Conservation (phyloP, 306 rosid genomes). For the Sicyos edulis region DNA sequence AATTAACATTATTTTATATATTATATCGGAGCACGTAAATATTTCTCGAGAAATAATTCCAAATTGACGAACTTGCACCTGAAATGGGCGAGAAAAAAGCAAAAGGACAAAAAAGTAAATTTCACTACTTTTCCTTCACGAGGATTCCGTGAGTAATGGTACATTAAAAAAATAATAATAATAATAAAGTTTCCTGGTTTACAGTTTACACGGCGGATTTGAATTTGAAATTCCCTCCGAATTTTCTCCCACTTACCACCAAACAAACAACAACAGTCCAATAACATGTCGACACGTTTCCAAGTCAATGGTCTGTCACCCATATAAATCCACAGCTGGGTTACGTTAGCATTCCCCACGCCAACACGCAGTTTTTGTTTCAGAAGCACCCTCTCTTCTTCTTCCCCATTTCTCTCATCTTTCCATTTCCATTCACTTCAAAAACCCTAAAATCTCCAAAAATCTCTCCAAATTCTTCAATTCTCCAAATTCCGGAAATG, state of each 20-base stretch:
- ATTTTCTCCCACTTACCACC: not conserved
- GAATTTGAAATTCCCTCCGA: no score
- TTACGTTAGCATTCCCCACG: not conserved
- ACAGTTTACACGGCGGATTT: no score
- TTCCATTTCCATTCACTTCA: not conserved
- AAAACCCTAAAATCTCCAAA: not conserved
- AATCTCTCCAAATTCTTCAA: not conserved
- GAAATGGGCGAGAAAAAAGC: no score
- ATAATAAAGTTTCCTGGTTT: no score
- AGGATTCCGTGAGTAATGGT: no score
- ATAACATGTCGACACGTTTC: not conserved
- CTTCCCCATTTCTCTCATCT: not conserved
- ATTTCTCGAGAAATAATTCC: no score
- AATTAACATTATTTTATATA: no score
- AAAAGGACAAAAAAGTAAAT: no score
- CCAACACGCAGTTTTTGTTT: not conserved
- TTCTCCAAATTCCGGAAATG: not conserved
- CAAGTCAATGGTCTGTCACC: not conserved
- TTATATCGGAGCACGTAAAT: no score
- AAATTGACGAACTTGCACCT: no score
- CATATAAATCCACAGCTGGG: not conserved
- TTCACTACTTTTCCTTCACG: no score
- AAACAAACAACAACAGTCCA: not conserved
- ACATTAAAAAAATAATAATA: no score
- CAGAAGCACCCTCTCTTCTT: slow-evolving; percentile 8